These are phyloP conservation scores for Thinopyrum elongatum DNA, from an alignment of 176 grass and related monocot species.

Conservation along the genomic window DNA sequence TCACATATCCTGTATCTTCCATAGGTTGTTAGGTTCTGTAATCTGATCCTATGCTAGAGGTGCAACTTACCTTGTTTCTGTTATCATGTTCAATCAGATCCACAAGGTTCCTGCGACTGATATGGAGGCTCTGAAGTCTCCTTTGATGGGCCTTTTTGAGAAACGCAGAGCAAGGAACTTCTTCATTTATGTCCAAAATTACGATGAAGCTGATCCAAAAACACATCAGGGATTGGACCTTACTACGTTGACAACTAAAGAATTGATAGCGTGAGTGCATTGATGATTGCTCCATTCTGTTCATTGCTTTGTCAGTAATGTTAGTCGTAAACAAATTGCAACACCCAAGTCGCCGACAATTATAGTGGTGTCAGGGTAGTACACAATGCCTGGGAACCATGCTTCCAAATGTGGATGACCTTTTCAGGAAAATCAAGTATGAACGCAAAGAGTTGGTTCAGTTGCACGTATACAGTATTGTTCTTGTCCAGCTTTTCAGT, in stretches of 20 bases:
- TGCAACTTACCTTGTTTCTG: slow-evolving; percentile 11
- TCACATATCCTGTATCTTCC: not conserved
- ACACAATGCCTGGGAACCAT: slow-evolving; percentile 6
- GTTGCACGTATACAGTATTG: not conserved
- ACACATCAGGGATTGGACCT: slow-evolving; percentile 93
- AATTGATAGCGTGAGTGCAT: slow-evolving; percentile 74
- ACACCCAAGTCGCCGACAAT: not conserved
- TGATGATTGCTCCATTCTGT: slow-evolving; percentile 4
- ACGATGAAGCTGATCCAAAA: slow-evolving; percentile 75
- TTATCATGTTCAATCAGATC: slow-evolving; percentile 52
- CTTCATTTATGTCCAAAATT: slow-evolving; percentile 94
- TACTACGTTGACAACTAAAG: slow-evolving; percentile 66
- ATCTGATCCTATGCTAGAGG: slow-evolving; percentile 3
- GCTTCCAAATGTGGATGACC: slow-evolving; percentile 20
- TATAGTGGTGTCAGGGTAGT: not conserved
- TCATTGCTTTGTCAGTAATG: not conserved
- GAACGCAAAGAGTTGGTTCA: not conserved
- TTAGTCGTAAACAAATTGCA: slow-evolving; percentile 14
- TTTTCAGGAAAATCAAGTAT: not conserved
- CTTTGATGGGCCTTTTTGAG: slow-evolving; percentile 94
- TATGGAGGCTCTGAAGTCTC: slow-evolving; percentile 89
- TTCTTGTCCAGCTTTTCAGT: not conserved
- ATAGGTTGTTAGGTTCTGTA: not conserved
- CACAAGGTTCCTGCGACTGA: slow-evolving; percentile 93
- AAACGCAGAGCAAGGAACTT: slow-evolving; percentile 90